Evolutionary conservation across 805 yeast genomes (phyloP).

Genomic region (Cyberlindnera mississippiensis): DNA sequence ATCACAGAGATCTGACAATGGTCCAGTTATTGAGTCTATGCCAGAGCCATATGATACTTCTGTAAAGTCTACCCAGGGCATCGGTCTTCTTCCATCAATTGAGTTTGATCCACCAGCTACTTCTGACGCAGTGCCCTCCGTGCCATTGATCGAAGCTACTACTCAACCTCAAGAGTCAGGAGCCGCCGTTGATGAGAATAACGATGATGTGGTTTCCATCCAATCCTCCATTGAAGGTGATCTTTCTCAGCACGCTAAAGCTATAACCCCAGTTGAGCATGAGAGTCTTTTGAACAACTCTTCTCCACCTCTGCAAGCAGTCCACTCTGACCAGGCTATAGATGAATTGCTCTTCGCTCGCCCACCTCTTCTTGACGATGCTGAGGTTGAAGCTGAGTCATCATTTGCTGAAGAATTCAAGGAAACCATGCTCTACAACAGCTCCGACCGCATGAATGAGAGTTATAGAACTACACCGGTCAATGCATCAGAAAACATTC

Average conservation of each 20-base stretch:
- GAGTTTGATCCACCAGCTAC: background rate
- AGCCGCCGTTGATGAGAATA: too few relatives aligned
- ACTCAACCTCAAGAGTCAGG: too few relatives aligned
- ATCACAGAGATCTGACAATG: background rate
- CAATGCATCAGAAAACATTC: background rate
- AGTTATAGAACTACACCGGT: constrained; percentile 5
- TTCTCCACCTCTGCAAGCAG: constrained; percentile 6
- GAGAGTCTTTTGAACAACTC: constrained; percentile 12
- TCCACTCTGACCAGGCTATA: background rate
- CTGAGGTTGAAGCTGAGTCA: constrained; percentile 4
- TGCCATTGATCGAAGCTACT: too few relatives aligned
- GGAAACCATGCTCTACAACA: constrained; percentile 16
- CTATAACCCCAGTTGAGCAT: constrained; percentile 4
- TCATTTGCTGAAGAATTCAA: constrained; percentile 22
- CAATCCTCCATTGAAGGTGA: constrained; percentile 13
- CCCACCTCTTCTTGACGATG: constrained; percentile 9
- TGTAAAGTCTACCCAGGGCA: background rate
- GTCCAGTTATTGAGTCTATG: too few relatives aligned
- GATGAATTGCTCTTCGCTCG: constrained; percentile 8
- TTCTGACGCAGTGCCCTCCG: background rate
- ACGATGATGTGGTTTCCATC: constrained; percentile 7
- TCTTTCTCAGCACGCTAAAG: background rate
- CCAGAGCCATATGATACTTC: too few relatives aligned
- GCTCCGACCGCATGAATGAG: constrained; percentile 15
- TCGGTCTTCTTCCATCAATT: background rate